A percentile compares a stretch with the other conserved stretches of the same genome.
Evolutionary conservation across 2,329 filamentous ascomycete species (phyloP).

Genomic region (Scytalidium sp.): DNA sequence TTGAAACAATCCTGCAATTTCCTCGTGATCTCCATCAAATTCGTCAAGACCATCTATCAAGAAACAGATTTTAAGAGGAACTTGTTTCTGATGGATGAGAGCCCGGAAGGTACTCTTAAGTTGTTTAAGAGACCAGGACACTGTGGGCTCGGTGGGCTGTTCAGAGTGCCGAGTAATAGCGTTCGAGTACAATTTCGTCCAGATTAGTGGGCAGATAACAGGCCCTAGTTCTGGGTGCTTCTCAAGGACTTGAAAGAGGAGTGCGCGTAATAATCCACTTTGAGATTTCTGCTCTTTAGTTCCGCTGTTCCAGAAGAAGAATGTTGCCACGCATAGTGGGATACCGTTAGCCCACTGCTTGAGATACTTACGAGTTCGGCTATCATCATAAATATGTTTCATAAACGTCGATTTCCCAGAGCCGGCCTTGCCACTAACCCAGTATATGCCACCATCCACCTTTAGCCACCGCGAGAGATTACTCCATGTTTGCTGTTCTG

Average conservation of each 20-base stretch:
- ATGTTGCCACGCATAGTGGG: background rate
- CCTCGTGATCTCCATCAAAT: constrained; percentile 11
- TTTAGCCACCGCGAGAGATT: constrained; percentile 22
- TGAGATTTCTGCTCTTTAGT: constrained; percentile 14
- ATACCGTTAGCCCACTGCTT: background rate
- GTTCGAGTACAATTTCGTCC: constrained; percentile 2
- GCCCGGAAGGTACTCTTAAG: constrained; percentile 7
- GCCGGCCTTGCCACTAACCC: constrained; percentile 40
- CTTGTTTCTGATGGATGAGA: background rate
- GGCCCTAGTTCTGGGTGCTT: constrained; percentile 1
- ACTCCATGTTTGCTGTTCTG: constrained; percentile 2
- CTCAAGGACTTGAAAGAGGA: constrained; percentile 10
- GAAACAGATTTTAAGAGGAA: constrained; percentile 8
- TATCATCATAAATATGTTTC: constrained; percentile 23
- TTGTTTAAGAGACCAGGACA: constrained; percentile 8
- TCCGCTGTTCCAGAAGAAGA: constrained; percentile 18
- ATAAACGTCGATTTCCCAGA: constrained; percentile 46
- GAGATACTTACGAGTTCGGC: background rate
- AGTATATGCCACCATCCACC: constrained; percentile 25
- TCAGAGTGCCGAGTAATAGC: constrained; percentile 7
- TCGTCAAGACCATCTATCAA: constrained; percentile 17
- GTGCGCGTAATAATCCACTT: constrained; percentile 13
- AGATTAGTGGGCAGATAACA: background rate
- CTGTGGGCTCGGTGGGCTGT: constrained; percentile 1
- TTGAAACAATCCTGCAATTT: constrained; percentile 8